Conservation (phyloP, 257 asterid genomes). For the Pogostemon cablin region DNA sequence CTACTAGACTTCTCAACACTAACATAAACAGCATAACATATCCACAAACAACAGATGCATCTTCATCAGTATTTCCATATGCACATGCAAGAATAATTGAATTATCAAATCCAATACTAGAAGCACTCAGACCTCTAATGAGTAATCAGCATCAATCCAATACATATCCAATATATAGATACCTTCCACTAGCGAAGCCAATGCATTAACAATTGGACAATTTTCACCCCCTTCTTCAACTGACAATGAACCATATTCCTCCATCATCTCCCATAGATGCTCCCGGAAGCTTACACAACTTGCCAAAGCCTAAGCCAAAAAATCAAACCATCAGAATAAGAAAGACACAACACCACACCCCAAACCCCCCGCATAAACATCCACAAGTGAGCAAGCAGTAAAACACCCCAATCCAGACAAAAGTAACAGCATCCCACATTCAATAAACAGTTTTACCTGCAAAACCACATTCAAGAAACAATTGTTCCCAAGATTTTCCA, state of each 20-base stretch:
- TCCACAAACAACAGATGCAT: background rate
- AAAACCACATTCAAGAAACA: slow-evolving; percentile 88
- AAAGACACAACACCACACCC: background rate
- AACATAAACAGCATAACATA: background rate
- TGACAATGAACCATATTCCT: slow-evolving; percentile 48
- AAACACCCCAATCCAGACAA: background rate
- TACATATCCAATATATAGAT: slow-evolving; percentile 27
- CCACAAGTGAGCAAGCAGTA: background rate
- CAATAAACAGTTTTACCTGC: slow-evolving; percentile 60
- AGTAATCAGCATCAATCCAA: background rate
- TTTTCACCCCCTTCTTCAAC: slow-evolving; percentile 48
- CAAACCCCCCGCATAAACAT: background rate
- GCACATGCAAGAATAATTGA: background rate
- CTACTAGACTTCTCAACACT: background rate
- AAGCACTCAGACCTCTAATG: slow-evolving; percentile 14
- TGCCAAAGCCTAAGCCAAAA: slow-evolving; percentile 65
- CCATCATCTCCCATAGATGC: slow-evolving; percentile 52
- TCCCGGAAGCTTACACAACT: slow-evolving; percentile 71
- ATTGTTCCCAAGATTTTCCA: slow-evolving; percentile 82
- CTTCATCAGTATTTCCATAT: slow-evolving; percentile 18
- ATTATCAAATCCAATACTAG: slow-evolving; percentile 4
- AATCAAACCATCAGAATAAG: slow-evolving; percentile 14
- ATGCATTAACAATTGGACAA: slow-evolving; percentile 60
- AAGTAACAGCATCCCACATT: background rate
- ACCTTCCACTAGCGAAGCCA: slow-evolving; percentile 73